These are phyloP conservation scores for Pseudoperonospora humuli DNA, from an alignment of 352 stramenopile genomes.

Conservation along the genomic window DNA sequence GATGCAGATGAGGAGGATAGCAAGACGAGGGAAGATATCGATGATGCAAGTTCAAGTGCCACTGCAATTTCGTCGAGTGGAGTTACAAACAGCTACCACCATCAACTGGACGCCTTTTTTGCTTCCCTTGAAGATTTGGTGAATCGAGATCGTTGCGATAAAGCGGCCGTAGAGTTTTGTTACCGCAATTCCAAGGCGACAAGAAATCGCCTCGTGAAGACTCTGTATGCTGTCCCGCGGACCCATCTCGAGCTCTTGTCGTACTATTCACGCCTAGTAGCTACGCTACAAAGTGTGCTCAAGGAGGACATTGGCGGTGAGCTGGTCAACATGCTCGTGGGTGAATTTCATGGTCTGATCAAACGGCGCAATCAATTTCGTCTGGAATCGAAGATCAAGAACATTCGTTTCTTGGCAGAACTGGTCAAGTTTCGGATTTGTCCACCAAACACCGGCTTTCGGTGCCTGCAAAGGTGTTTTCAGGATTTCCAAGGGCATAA, in stretches of 20 bases:
- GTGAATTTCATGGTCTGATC: constrained; percentile 91
- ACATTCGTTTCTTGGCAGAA: constrained; percentile 93
- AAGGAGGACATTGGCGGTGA: constrained; percentile 87
- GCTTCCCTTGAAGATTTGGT: constrained; percentile 90
- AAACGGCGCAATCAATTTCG: constrained; percentile 93
- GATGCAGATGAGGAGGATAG: constrained; percentile 19
- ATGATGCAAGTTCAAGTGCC: constrained; percentile 1
- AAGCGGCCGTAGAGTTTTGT: constrained; percentile 94
- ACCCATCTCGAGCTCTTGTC: constrained; percentile 92
- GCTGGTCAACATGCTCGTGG: constrained; percentile 88
- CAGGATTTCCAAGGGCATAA: constrained; percentile 94
- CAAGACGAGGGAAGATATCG: constrained; percentile 11
- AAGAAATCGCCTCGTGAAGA: constrained; percentile 86
- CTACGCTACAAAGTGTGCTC: constrained; percentile 89
- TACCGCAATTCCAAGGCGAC: constrained; percentile 93
- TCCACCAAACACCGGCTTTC: constrained; percentile 91
- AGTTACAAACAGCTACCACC: constrained; percentile 70
- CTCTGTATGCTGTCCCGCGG: constrained; percentile 90
- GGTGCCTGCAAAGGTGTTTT: constrained; percentile 91
- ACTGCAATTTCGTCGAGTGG: constrained; percentile 3
- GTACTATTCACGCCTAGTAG: constrained; percentile 92
- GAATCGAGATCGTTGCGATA: constrained; percentile 93
- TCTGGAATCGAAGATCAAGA: constrained; percentile 92
- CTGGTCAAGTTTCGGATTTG: constrained; percentile 96
- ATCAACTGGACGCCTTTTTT: constrained; percentile 90